Conservation (phyloP, 176 grass and related monocot genomes). For the Phoenix roebelenii region DNA sequence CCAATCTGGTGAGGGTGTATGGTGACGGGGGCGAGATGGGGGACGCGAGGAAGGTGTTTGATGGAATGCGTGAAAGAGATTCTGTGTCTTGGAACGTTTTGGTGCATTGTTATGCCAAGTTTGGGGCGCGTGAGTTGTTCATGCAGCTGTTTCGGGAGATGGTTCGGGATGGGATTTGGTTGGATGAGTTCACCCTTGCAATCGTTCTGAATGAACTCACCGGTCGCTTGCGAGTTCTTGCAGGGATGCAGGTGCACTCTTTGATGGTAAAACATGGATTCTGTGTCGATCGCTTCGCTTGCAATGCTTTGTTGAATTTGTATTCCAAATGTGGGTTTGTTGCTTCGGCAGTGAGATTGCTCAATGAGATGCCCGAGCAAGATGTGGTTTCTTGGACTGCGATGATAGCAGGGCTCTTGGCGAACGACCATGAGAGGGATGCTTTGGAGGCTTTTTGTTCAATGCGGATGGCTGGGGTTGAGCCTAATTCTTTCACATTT, state of each 20-base stretch:
- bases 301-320: constrained; percentile 32
- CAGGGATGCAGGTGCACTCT: constrained; percentile 23
- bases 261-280: constrained; percentile 15
- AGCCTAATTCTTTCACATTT: constrained; percentile 31
- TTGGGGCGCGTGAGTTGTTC: background rate
- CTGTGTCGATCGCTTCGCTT: constrained; percentile 3
- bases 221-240: background rate
- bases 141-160: constrained; percentile 3
- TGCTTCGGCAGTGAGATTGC: constrained; percentile 8
- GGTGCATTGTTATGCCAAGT: constrained; percentile 7
- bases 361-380: constrained; percentile 13
- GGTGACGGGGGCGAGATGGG: background rate
- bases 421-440: background rate
- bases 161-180: constrained; percentile 3
- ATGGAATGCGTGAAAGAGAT: constrained; percentile 10
- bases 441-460: constrained; percentile 14
- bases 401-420: constrained; percentile 19
- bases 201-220: constrained; percentile 14
- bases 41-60: constrained; percentile 8
- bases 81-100: constrained; percentile 5
- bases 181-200: constrained; percentile 13
- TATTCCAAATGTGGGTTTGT: constrained; percentile 15
- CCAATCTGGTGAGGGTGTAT: constrained; percentile 12
- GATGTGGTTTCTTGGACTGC: constrained; percentile 31
- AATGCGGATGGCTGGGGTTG: constrained; percentile 16